Conservation (phyloP, 2,329 filamentous ascomycete species). For the Aspergillus nomiae region DNA sequence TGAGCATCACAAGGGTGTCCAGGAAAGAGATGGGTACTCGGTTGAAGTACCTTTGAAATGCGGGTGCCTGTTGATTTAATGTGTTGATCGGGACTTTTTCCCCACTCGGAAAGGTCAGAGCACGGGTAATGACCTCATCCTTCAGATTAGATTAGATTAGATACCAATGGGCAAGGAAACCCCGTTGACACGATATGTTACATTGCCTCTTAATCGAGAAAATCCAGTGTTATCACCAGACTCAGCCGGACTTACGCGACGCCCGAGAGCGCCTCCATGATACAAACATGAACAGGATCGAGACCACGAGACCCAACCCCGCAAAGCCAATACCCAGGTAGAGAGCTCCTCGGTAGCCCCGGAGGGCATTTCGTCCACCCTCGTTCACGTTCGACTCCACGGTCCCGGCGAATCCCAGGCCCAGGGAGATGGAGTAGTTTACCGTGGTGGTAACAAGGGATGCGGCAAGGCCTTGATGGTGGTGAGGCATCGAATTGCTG, state of each 20-base stretch:
- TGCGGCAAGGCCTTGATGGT: conserved; percentile 56
- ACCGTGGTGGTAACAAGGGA: conserved; percentile 65
- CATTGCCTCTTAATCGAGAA: neutral
- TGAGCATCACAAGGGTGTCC: neutral
- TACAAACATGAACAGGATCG: conserved; percentile 19
- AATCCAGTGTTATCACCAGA: neutral
- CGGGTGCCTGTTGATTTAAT: neutral
- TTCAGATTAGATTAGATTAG: neutral
- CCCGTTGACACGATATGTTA: no score
- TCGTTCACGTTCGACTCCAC: conserved; percentile 55
- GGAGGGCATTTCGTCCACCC: conserved; percentile 35
- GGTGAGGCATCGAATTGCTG: conserved; percentile 52
- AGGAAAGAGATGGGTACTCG: neutral
- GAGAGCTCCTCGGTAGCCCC: conserved; percentile 42
- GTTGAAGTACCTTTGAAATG: neutral
- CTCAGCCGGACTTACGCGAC: neutral
- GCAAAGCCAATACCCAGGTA: conserved; percentile 43
- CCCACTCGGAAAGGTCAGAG: neutral
- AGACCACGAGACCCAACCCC: conserved; percentile 25
- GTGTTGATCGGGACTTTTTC: neutral
- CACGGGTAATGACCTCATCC: neutral
- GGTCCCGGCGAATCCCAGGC: conserved; percentile 67
- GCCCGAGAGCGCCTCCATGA: conserved; percentile 11
- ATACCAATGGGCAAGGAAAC: neutral
- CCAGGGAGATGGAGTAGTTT: conserved; percentile 69